These are phyloP conservation scores for Debaryomyces hansenii DNA, from an alignment of 805 yeast genomes.

Conservation along the genomic window DNA sequence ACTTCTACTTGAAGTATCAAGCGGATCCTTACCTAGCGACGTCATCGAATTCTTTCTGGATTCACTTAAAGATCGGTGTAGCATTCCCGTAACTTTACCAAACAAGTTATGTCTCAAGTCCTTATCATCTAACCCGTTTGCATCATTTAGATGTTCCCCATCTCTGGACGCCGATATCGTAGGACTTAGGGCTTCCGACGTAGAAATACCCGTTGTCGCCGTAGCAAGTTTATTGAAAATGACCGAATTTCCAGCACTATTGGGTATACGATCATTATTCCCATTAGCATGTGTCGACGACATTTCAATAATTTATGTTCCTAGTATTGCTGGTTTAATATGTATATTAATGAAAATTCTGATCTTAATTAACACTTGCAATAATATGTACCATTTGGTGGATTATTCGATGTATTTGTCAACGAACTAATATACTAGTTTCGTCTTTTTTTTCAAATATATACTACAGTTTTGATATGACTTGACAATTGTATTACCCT, in stretches of 20 bases:
- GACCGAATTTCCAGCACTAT: constrained; percentile 13
- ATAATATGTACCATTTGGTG: not conserved
- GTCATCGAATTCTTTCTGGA: constrained; percentile 13
- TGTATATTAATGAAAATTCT: not conserved
- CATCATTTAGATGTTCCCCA: not conserved
- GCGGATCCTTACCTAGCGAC: constrained; percentile 2
- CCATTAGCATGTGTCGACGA: constrained; percentile 3
- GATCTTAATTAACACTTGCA: not conserved
- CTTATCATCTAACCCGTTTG: constrained; percentile 1
- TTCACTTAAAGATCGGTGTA: constrained; percentile 23
- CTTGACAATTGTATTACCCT: too few relatives aligned
- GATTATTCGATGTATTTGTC: not conserved
- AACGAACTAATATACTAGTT: constrained; percentile 3
- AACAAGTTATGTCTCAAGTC: constrained; percentile 23
- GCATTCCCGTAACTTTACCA: constrained; percentile 33
- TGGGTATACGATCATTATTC: not conserved
- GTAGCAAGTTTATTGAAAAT: constrained; percentile 9
- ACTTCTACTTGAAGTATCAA: not conserved
- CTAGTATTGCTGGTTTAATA: not conserved
- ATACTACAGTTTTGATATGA: too few relatives aligned
- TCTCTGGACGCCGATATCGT: constrained; percentile 9
- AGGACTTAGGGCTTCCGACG: constrained; percentile 8
- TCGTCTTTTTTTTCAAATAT: not conserved
- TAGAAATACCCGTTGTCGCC: constrained; percentile 16
- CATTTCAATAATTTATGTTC: not conserved